Percentiles rank a stretch among this genome's conserved stretches.
Conservation (phyloP, 2,329 filamentous ascomycete species). For the Alternaria sp. region DNA sequence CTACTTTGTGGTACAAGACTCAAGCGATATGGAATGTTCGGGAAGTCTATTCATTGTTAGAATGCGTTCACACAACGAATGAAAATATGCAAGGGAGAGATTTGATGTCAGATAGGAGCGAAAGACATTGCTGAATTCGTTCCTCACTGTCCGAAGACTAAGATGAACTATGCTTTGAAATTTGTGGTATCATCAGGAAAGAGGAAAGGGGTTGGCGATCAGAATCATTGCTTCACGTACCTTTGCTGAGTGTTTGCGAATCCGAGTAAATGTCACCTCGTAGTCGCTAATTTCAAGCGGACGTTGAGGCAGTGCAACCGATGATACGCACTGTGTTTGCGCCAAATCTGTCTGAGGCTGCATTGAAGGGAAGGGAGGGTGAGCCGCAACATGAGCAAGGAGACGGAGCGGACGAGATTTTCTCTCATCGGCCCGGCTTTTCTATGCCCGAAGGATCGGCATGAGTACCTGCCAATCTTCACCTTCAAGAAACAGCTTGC, state of each 20-base stretch:
- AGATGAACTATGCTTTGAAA: slow-evolving; percentile 56
- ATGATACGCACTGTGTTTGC: slow-evolving; percentile 8
- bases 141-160: slow-evolving; percentile 52
- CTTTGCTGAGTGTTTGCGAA: slow-evolving; percentile 14
- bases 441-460: slow-evolving; percentile 19
- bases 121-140: slow-evolving; percentile 54
- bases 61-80: slow-evolving; percentile 5
- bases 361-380: slow-evolving; percentile 11
- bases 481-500: slow-evolving; percentile 27
- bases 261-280: background rate
- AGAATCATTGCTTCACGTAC: slow-evolving; percentile 32
- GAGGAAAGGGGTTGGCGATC: slow-evolving; percentile 29
- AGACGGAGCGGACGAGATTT: slow-evolving; percentile 7
- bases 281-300: slow-evolving; percentile 2
- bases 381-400: slow-evolving; percentile 1
- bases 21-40: background rate
- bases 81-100: background rate
- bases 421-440: slow-evolving; percentile 12
- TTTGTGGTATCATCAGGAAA: slow-evolving; percentile 51
- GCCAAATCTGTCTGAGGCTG: slow-evolving; percentile 3
- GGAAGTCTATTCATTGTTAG: slow-evolving; percentile 15
- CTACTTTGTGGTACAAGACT: slow-evolving; percentile 4
- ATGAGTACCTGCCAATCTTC: slow-evolving; percentile 26
- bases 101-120: slow-evolving; percentile 53
- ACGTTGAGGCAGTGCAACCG: slow-evolving; percentile 5